Conservation (phyloP, 768 basidiomycete genomes). For the Pholiota molesta region DNA sequence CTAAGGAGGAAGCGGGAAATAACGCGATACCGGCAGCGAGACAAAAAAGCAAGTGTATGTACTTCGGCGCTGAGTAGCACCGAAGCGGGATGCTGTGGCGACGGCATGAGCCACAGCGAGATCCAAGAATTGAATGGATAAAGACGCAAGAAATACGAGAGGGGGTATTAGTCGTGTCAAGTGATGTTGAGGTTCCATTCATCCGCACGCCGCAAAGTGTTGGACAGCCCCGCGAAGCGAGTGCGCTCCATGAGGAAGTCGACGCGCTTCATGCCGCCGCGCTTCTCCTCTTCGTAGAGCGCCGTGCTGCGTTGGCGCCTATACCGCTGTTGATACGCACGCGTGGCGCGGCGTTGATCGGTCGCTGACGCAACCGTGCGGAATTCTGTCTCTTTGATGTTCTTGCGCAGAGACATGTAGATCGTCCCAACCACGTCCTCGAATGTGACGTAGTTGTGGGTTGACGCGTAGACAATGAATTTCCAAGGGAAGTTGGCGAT, state of each 20-base stretch:
- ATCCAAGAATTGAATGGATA: not conserved
- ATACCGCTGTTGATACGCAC: slow-evolving; percentile 52
- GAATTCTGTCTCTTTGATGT: slow-evolving; percentile 47
- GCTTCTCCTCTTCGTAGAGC: slow-evolving; percentile 46
- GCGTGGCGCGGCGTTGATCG: slow-evolving; percentile 41
- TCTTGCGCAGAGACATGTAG: slow-evolving; percentile 44
- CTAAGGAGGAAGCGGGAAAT: not conserved
- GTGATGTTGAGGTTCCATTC: slow-evolving; percentile 2
- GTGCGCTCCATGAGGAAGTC: slow-evolving; percentile 56
- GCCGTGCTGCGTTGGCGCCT: slow-evolving; percentile 34
- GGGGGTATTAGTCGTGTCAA: not conserved
- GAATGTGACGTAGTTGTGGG: slow-evolving; percentile 32
- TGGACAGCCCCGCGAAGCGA: slow-evolving; percentile 49
- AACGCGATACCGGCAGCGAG: not conserved
- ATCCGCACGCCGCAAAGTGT: not conserved
- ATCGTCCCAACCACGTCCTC: slow-evolving; percentile 49
- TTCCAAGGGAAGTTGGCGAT: slow-evolving; percentile 32
- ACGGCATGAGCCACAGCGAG: not conserved
- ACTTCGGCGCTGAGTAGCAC: not conserved
- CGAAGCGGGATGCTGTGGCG: not conserved
- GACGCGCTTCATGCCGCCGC: slow-evolving; percentile 55
- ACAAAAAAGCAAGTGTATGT: not conserved
- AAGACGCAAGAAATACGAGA: not conserved
- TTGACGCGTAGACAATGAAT: slow-evolving; percentile 32
- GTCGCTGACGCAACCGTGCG: slow-evolving; percentile 34